These are phyloP conservation scores for Melastoma candidum DNA, from an alignment of 441 rosid species.

Conservation along the genomic window DNA sequence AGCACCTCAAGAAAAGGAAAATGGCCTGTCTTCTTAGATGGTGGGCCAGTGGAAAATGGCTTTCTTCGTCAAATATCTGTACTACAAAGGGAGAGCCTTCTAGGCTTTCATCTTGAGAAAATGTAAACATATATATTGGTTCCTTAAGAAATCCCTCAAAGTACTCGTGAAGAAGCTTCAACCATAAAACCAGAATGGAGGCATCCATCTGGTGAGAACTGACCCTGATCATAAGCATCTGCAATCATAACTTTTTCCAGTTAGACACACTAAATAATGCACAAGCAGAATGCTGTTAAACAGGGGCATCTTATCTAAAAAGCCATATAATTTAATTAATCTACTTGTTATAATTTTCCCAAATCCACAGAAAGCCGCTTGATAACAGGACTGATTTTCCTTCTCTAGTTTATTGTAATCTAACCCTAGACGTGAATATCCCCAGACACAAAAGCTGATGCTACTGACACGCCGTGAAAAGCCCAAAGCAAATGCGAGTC, in stretches of 20 bases:
- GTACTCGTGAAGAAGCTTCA: slow-evolving; percentile 57
- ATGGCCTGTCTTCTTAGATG: slow-evolving; percentile 67
- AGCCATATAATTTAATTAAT: too few relatives aligned
- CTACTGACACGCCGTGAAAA: too few relatives aligned
- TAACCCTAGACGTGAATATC: too few relatives aligned
- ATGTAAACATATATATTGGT: slow-evolving; percentile 21
- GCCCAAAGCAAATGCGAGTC: too few relatives aligned
- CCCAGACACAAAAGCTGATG: too few relatives aligned
- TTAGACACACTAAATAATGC: background rate
- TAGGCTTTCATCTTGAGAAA: slow-evolving; percentile 34
- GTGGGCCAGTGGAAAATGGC: slow-evolving; percentile 16
- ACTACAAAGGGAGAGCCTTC: slow-evolving; percentile 69
- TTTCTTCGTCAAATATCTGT: slow-evolving; percentile 30
- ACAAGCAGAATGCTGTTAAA: slow-evolving; percentile 3
- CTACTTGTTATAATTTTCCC: too few relatives aligned
- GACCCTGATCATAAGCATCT: slow-evolving; percentile 80
- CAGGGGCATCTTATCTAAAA: background rate
- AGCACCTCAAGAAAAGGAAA: slow-evolving; percentile 64
- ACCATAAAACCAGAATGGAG: slow-evolving; percentile 45
- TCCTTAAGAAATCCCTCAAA: slow-evolving; percentile 44
- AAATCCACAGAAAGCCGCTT: too few relatives aligned
- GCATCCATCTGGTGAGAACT: slow-evolving; percentile 37
- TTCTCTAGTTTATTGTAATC: too few relatives aligned
- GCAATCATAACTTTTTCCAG: slow-evolving; percentile 18
- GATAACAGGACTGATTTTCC: too few relatives aligned